These are phyloP conservation scores for Aspergillus carlsbadensis DNA, from an alignment of 495 filamentous ascomycete genomes.

Conservation along the genomic window DNA sequence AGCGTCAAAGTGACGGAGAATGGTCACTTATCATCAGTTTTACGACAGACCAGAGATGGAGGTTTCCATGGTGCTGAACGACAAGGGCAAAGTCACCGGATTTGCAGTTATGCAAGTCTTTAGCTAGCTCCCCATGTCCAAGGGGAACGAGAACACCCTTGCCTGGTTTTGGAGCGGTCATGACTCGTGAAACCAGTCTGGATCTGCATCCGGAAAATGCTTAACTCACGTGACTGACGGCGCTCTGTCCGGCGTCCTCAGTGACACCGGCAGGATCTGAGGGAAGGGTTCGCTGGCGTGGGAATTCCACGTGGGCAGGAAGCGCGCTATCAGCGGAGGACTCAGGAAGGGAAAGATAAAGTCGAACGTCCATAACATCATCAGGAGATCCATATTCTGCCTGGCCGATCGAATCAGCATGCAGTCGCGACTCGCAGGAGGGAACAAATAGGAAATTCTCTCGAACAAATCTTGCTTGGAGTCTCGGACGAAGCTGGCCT, in stretches of 20 bases:
- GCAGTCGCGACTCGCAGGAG: not conserved
- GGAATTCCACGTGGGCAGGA: slow-evolving; percentile 19
- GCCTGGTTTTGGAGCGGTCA: not conserved
- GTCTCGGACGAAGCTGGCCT: not conserved
- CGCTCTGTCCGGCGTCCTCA: slow-evolving; percentile 6
- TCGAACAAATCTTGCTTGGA: not conserved
- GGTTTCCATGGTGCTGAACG: too few species aligned
- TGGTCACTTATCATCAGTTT: too few species aligned
- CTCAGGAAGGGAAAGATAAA: not conserved
- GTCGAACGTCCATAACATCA: not conserved
- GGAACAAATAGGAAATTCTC: not conserved
- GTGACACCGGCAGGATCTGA: not conserved
- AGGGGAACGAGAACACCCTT: not conserved
- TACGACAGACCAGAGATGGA: too few species aligned
- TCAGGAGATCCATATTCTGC: not conserved
- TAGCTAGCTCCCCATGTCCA: too few species aligned
- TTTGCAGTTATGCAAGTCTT: too few species aligned
- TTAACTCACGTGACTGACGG: slow-evolving; percentile 22
- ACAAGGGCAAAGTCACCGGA: too few species aligned
- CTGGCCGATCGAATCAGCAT: not conserved
- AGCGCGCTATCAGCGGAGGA: slow-evolving; percentile 7
- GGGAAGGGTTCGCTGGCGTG: slow-evolving; percentile 13
- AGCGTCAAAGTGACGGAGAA: not conserved
- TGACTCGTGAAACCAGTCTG: slow-evolving; percentile 8
- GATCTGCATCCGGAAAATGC: slow-evolving; percentile 22